phyloP scores from a whole-genome alignment of 1,284 basidiomycete genomes.

The Moesziomyces sp. region DNA sequence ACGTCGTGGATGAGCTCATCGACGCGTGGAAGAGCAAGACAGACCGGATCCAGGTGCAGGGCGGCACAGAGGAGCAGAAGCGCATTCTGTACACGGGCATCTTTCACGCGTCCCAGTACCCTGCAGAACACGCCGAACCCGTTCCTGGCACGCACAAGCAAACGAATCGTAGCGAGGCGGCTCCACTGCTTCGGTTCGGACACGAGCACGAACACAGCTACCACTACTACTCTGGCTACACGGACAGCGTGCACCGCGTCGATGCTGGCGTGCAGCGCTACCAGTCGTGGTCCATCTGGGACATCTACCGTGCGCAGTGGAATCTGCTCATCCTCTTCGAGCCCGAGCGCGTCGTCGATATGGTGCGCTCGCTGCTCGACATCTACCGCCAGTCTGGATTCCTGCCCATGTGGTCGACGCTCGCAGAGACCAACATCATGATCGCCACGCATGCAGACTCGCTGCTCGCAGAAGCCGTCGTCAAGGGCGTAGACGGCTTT shows the following conservation, averaged over 20 bases:
- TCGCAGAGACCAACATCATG: conserved; percentile 81
- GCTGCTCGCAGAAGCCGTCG: conserved; percentile 80
- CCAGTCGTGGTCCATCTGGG: conserved; percentile 86
- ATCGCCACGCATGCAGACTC: conserved; percentile 82
- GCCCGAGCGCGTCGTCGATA: conserved; percentile 78
- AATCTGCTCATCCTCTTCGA: conserved; percentile 81
- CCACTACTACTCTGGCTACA: conserved; percentile 81
- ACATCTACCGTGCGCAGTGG: conserved; percentile 82
- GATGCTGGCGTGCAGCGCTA: conserved; percentile 74
- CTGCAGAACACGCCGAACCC: conserved; percentile 78
- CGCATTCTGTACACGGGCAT: conserved; percentile 71
- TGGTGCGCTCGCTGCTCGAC: conserved; percentile 82
- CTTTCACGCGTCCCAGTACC: conserved; percentile 73
- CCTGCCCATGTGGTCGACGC: conserved; percentile 91
- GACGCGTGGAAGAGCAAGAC: conserved; percentile 79
- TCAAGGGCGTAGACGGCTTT: conserved; percentile 75
- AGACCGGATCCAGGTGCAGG: conserved; percentile 74
- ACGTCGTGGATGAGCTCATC: conserved; percentile 75
- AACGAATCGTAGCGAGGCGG: not conserved
- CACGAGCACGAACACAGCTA: conserved; percentile 16
- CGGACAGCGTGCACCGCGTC: conserved; percentile 73
- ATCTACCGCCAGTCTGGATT: conserved; percentile 81
- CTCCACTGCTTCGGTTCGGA: conserved; percentile 1
- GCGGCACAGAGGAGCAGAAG: conserved; percentile 73
- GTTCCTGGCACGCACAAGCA: conserved; percentile 57